Conservation (phyloP, 371 early-diverging fungal species). For the Actinomortierella ambigua region DNA sequence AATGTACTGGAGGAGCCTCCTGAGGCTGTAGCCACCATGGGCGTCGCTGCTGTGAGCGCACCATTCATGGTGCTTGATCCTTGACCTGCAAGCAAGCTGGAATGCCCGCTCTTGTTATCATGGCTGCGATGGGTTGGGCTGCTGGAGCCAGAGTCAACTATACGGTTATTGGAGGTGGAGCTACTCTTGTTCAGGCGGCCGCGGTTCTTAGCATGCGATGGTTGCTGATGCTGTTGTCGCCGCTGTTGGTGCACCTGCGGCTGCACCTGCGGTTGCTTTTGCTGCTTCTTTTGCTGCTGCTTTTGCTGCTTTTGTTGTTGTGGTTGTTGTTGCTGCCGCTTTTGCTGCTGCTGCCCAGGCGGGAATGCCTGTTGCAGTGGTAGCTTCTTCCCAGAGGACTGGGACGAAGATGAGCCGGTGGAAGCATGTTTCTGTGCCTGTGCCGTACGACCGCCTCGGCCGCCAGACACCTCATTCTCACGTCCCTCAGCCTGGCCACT, state of each 20-base stretch:
- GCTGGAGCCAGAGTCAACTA: no score
- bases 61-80: no score
- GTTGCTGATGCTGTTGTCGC: neutral
- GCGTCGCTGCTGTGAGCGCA: no score
- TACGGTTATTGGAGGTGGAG: no score
- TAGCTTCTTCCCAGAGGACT: neutral
- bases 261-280: constrained; percentile 13
- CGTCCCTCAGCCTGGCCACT: neutral
- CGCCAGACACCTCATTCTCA: neutral
- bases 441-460: neutral
- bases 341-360: neutral
- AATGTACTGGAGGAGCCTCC: no score
- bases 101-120: no score
- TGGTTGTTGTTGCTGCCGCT: neutral
- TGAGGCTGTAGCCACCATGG: no score
- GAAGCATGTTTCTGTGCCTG: neutral
- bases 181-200: neutral
- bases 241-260: neutral
- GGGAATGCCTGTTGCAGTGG: neutral
- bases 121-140: no score
- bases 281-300: neutral
- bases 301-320: constrained; percentile 2
- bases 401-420: neutral
- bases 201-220: neutral
- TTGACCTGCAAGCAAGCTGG: no score